Conservation (phyloP, 2,329 filamentous ascomycete genomes). For the Cercospora canescens region DNA sequence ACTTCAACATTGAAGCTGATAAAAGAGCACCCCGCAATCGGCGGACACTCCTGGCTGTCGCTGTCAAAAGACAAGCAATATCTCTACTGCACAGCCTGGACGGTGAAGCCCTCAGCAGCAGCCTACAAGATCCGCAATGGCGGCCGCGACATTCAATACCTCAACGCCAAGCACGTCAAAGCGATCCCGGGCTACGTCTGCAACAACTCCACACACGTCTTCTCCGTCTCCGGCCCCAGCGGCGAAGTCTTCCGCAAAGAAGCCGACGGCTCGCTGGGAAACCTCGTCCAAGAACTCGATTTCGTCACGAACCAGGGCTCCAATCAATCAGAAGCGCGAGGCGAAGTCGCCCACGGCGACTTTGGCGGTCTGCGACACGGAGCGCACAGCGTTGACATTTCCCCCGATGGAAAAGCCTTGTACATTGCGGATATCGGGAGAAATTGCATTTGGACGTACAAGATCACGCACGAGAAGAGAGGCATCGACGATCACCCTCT, state of each 20-base stretch:
- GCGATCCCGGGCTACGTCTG: constrained; percentile 37
- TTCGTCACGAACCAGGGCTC: constrained; percentile 33
- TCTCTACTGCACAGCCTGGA: constrained; percentile 40
- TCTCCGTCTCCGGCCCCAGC: constrained; percentile 35
- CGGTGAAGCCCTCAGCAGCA: constrained; percentile 34
- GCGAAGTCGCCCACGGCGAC: constrained; percentile 35
- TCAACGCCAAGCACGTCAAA: constrained; percentile 36
- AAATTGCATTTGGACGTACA: constrained; percentile 39
- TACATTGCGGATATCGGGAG: constrained; percentile 39
- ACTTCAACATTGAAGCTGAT: constrained; percentile 26
- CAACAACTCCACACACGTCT: constrained; percentile 32
- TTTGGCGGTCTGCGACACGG: constrained; percentile 39
- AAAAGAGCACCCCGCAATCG: constrained; percentile 33
- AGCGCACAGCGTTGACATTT: constrained; percentile 35
- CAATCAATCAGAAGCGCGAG: constrained; percentile 31
- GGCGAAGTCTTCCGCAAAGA: constrained; percentile 36
- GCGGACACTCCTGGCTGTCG: constrained; percentile 38
- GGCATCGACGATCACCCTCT: constrained; percentile 26
- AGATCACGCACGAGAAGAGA: constrained; percentile 23
- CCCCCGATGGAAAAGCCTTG: constrained; percentile 31
- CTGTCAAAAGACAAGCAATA: constrained; percentile 31
- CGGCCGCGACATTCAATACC: constrained; percentile 29
- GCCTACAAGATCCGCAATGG: constrained; percentile 29
- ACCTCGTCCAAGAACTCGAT: constrained; percentile 35
- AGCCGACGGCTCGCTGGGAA: constrained; percentile 33